Evolutionary conservation across 2,329 filamentous ascomycete genomes (phyloP).

Genomic region (Beauveria asiatica): DNA sequence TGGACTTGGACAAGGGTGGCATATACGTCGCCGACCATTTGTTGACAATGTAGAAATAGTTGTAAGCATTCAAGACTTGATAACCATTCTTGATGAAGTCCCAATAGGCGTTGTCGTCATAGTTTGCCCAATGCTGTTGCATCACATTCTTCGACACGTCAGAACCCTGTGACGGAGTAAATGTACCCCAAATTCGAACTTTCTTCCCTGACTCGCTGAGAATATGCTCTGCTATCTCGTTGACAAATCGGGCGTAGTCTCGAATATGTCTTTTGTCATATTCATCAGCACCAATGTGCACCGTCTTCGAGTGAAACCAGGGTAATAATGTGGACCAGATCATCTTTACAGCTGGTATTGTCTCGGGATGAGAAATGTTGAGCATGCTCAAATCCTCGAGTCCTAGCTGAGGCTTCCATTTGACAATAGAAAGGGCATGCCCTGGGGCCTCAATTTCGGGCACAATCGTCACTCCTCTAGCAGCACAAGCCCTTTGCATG

Average conservation of each 20-base stretch:
- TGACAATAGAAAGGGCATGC: constrained; percentile 45
- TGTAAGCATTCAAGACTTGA: constrained; percentile 18
- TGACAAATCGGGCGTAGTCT: constrained; percentile 37
- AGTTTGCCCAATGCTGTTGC: constrained; percentile 27
- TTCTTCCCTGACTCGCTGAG: constrained; percentile 33
- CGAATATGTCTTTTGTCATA: constrained; percentile 37
- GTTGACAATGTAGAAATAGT: constrained; percentile 16
- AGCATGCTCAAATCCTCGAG: constrained; percentile 43
- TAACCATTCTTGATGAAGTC: constrained; percentile 18
- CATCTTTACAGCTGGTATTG: constrained; percentile 38
- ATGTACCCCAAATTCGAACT: constrained; percentile 45
- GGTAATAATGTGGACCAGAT: constrained; percentile 46
- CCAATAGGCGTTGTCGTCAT: constrained; percentile 13
- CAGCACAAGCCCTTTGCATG: constrained; percentile 43
- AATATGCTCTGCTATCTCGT: constrained; percentile 37
- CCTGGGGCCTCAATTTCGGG: constrained; percentile 53
- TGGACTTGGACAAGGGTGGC: constrained; percentile 36
- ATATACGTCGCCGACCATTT: constrained; percentile 33
- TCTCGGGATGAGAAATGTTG: constrained; percentile 35
- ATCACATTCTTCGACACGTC: constrained; percentile 14
- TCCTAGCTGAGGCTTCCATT: constrained; percentile 44
- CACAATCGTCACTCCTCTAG: constrained; percentile 47
- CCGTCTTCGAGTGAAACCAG: constrained; percentile 46
- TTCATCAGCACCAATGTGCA: constrained; percentile 48
- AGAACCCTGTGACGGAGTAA: constrained; percentile 12